Base-by-base conservation (phyloP, 805 yeast genomes). In the Ogataea pignaliae region DNA sequence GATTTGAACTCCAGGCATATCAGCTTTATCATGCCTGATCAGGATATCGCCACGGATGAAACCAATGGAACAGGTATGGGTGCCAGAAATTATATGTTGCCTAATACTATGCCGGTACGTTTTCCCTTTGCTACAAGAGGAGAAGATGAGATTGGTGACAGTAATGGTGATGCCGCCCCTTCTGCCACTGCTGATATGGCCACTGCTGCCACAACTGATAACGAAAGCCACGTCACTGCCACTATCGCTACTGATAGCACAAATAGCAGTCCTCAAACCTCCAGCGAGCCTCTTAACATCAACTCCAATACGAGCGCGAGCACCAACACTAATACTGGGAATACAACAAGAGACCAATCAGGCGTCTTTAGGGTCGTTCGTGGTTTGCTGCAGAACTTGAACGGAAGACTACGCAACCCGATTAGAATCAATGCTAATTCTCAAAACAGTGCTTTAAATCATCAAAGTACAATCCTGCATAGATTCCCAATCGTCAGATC, bases 1-100 rank as follows among this genome's bases (percentile, higher is more conserved):
- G 63, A 57, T 16, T 59, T 66, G 43, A 58, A 60, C 41, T 46
- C 60, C 13, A 49, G 69, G 41, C 57, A 58, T 30, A 43, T 65
- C 31, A 53, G 60, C 4, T 62, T 65, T 32, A 53, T 57, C n/a
- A 54, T 62, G 50, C 60, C 65, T 10, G 65, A 56, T 31, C 55
- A 57, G 41, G 63, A 58, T 17, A 36, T 37, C 37, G 36, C 34
- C 28, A 37, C 48, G 32, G 44, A 37, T 43, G n/a, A 41, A 37
- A 41, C 33, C 13, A n/a, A 30, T 9, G 33, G 33, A 13, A 21
- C 26, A 7, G 26, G 4, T 5, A 21, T 7, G 7, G 26, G 26
- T 5, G 7, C 26, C 26, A 21, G 26, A 21, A 7, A 21, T 21
- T 21, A 5, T 21, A 21, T 21, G 7, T 21, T 21, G 26, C 26